A percentile compares a stretch with the other conserved stretches of the same genome.
Conservation (phyloP, 2,329 filamentous ascomycete species). For the Diaporthe batatas region DNA sequence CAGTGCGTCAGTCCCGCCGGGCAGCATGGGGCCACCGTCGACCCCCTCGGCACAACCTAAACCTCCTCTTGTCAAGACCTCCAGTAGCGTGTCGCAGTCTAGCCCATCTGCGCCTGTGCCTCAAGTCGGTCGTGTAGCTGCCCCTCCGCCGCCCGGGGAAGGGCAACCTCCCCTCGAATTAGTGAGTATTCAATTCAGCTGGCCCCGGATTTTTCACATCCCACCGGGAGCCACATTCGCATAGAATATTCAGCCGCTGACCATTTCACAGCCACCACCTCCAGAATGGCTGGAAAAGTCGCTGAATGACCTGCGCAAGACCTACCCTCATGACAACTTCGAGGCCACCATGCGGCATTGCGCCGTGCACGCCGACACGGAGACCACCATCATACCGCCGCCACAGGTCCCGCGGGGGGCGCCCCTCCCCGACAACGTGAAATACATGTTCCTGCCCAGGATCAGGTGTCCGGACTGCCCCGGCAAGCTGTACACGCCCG, state of each 20-base stretch:
- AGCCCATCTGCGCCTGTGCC: conserved; percentile 59
- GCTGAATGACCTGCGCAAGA: conserved; percentile 76
- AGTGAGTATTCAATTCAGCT: conserved; percentile 65
- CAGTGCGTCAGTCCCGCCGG: conserved; percentile 53
- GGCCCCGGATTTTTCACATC: conserved; percentile 40
- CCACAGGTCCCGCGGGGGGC: conserved; percentile 58
- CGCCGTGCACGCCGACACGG: conserved; percentile 80
- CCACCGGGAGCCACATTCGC: conserved; percentile 43
- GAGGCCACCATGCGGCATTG: conserved; percentile 93
- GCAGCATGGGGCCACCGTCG: conserved; percentile 68
- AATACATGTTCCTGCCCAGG: conserved; percentile 86
- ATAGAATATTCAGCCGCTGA: conserved; percentile 41
- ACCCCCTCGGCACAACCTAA: conserved; percentile 53
- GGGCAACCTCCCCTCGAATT: conserved; percentile 68
- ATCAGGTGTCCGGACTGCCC: conserved; percentile 95
- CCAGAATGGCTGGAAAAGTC: conserved; percentile 87
- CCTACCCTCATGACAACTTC: conserved; percentile 86
- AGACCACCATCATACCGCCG: conserved; percentile 70
- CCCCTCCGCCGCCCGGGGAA: conserved; percentile 71
- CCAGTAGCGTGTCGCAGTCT: conserved; percentile 43
- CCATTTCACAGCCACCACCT: conserved; percentile 75
- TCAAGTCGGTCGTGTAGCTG: conserved; percentile 74
- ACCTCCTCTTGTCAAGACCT: conserved; percentile 38
- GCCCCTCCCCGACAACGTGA: conserved; percentile 72
- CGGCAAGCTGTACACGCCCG: conserved; percentile 92